Conservation (phyloP, 2,329 filamentous ascomycete genomes). For the Calonectria pseudoturangicola region DNA sequence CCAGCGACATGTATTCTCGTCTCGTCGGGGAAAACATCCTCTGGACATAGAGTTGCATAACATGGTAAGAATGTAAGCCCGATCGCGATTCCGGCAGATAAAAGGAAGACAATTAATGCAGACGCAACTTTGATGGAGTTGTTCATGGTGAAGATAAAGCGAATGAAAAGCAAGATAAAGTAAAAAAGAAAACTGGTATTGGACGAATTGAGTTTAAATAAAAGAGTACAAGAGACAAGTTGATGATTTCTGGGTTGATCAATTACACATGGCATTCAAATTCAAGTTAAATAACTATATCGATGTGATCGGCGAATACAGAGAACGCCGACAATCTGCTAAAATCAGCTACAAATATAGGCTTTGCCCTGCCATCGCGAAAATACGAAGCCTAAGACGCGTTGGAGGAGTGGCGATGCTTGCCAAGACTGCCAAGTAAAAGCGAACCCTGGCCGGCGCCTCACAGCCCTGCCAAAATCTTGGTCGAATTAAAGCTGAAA, state of each 20-base stretch:
- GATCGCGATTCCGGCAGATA: neutral
- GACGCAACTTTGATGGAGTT: no score
- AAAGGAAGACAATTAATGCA: neutral
- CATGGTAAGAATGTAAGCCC: slow-evolving; percentile 12
- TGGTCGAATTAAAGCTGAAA: neutral
- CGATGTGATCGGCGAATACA: neutral
- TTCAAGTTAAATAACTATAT: neutral
- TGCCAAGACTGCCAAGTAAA: slow-evolving; percentile 5
- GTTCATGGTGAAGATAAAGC: neutral
- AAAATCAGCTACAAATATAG: neutral
- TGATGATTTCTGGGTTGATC: no score
- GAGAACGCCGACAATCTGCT: neutral
- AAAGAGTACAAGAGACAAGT: neutral
- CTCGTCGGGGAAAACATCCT: slow-evolving; percentile 28
- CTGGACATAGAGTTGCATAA: slow-evolving; percentile 15
- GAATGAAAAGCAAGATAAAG: neutral
- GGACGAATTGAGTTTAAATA: neutral
- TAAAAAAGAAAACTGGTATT: neutral
- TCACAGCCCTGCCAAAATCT: neutral
- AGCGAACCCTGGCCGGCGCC: neutral
- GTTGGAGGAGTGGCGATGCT: neutral
- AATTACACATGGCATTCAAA: neutral
- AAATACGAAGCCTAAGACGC: neutral
- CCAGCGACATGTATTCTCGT: slow-evolving; percentile 26
- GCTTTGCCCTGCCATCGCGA: neutral